Percentiles rank a stretch among this genome's conserved stretches.
phyloP scores from a whole-genome alignment of 2,329 filamentous ascomycete genomes.

The Nectriaceae sp. region DNA sequence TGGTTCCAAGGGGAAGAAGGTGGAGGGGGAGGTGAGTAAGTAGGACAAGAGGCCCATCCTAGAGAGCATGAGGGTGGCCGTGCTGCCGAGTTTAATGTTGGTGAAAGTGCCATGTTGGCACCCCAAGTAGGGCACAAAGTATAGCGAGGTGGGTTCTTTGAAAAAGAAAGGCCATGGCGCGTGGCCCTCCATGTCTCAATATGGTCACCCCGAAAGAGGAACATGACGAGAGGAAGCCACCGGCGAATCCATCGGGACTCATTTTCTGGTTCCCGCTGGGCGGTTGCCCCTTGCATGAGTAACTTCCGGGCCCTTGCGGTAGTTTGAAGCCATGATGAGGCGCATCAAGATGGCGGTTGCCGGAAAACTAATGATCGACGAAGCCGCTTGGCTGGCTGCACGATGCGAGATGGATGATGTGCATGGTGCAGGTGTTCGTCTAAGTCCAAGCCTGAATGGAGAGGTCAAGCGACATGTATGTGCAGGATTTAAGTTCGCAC shows the following conservation, averaged over 20 bases:
- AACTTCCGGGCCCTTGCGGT: background rate
- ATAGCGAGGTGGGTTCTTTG: background rate
- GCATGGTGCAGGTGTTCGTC: constrained; percentile 16
- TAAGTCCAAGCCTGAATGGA: constrained; percentile 20
- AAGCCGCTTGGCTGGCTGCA: constrained; percentile 8
- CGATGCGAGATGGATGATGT: background rate
- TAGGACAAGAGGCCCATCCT: background rate
- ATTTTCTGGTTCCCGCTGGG: background rate
- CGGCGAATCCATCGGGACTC: background rate
- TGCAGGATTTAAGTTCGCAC: constrained; percentile 13
- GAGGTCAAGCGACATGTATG: constrained; percentile 23
- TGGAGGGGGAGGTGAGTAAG: background rate
- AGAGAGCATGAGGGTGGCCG: background rate
- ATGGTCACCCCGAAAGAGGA: constrained; percentile 10
- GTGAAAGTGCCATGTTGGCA: no score
- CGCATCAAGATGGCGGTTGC: background rate
- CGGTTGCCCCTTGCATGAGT: background rate
- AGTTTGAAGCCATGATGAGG: background rate
- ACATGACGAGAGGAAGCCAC: background rate
- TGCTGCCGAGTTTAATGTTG: background rate
- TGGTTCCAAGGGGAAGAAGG: background rate
- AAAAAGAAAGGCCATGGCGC: constrained; percentile 8
- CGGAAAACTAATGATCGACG: background rate
- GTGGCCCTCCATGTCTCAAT: constrained; percentile 18
- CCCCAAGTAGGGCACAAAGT: background rate